Conservation (phyloP, 75 land plant genomes). For the Cupressus sempervirens region DNA sequence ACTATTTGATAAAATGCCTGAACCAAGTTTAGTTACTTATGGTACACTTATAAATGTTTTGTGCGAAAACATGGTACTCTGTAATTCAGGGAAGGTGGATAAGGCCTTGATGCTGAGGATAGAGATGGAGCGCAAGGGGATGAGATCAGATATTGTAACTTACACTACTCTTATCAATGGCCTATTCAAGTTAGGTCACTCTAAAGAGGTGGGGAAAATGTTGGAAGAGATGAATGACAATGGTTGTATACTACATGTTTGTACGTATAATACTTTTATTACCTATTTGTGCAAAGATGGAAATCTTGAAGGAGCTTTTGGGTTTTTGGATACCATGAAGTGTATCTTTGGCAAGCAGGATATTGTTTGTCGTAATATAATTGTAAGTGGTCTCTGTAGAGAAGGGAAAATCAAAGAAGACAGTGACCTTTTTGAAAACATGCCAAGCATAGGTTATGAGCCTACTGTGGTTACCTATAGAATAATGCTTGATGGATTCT, state of each 20-base stretch:
- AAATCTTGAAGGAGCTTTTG: slow-evolving; percentile 12
- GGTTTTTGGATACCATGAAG: slow-evolving; percentile 11
- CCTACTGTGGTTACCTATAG: slow-evolving; percentile 24
- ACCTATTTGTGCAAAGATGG: slow-evolving; percentile 12
- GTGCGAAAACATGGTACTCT: background rate
- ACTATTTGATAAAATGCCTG: slow-evolving; percentile 3
- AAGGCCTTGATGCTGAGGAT: slow-evolving; percentile 10
- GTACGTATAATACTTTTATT: slow-evolving; percentile 5
- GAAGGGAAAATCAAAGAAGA: slow-evolving; percentile 12
- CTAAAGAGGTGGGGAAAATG: slow-evolving; percentile 4
- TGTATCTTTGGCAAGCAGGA: slow-evolving; percentile 12
- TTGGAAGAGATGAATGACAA: slow-evolving; percentile 15
- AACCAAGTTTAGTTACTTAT: slow-evolving; percentile 5
- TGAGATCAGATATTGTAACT: slow-evolving; percentile 16
- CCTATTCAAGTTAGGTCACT: slow-evolving; percentile 8
- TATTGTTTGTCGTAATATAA: slow-evolving; percentile 9
- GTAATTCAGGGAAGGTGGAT: slow-evolving; percentile 9
- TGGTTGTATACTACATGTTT: slow-evolving; percentile 14
- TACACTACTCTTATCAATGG: slow-evolving; percentile 30
- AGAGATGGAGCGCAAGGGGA: background rate
- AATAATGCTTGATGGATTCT: slow-evolving; percentile 20
- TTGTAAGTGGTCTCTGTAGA: slow-evolving; percentile 11
- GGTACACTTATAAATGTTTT: slow-evolving; percentile 8
- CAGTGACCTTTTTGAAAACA: slow-evolving; percentile 16
- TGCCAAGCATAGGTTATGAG: slow-evolving; percentile 8